Evolutionary conservation across 768 basidiomycete genomes (phyloP).

Genomic region (Pisolithus orientalis): DNA sequence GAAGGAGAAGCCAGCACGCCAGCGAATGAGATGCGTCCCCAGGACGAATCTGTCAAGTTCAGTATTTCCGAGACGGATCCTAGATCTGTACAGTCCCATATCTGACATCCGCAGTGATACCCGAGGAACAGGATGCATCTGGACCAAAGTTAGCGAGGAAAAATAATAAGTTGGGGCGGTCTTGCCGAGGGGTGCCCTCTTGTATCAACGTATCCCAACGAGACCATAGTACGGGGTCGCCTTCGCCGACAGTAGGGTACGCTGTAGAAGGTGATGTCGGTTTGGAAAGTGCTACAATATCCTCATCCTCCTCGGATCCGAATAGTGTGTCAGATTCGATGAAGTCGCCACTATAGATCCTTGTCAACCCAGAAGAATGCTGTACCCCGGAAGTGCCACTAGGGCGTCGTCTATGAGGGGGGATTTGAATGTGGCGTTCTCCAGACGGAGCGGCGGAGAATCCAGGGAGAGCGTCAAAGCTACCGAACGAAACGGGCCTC

Average conservation of each 20-base stretch:
- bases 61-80: conserved; percentile 47
- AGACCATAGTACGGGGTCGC: conserved; percentile 28
- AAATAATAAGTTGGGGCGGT: not conserved
- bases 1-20: conserved; percentile 34
- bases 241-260: conserved; percentile 27
- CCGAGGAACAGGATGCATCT: conserved; percentile 49
- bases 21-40: conserved; percentile 33
- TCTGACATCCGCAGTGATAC: conserved; percentile 46
- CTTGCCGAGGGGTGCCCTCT: conserved; percentile 15
- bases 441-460: conserved; percentile 5
- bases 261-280: conserved; percentile 13
- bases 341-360: conserved; percentile 5
- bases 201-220: conserved; percentile 25
- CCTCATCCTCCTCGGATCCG: conserved; percentile 23
- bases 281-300: conserved; percentile 3
- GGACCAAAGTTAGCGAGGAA: not conserved
- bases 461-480: conserved; percentile 25
- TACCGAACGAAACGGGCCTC: conserved; percentile 42
- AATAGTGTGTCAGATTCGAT: conserved; percentile 10
- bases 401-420: conserved; percentile 8
- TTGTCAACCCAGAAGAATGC: conserved; percentile 3
- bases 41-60: conserved; percentile 36
- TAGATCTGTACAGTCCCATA: conserved; percentile 58
- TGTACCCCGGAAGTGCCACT: conserved; percentile 7
- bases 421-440: conserved; percentile 7